Percentiles rank a stretch among this genome's conserved stretches.
Evolutionary conservation across 2,329 filamentous ascomycete genomes (phyloP).

Genomic region (Botryotinia globosa): DNA sequence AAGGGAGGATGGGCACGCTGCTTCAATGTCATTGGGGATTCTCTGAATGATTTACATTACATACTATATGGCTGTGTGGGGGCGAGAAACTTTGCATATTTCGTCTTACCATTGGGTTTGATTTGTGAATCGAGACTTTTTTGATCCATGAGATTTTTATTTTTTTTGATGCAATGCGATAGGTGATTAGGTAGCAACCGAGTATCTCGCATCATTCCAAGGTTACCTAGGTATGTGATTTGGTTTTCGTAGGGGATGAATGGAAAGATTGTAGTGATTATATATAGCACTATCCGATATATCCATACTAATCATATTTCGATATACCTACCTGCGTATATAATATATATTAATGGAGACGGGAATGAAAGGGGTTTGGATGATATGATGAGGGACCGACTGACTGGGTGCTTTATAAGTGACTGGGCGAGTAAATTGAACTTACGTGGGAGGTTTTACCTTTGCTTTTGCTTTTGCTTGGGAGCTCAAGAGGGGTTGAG

Average conservation of each 20-base stretch:
- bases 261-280: neutral
- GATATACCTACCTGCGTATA: too few relatives aligned
- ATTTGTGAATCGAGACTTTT: neutral
- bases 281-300: neutral
- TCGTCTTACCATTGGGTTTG: conserved; percentile 15
- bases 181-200: conserved; percentile 1
- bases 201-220: neutral
- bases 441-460: too few relatives aligned
- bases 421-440: too few relatives aligned
- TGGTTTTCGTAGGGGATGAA: too few relatives aligned
- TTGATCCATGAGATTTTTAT: neutral
- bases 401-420: too few relatives aligned
- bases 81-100: conserved; percentile 1
- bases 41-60: conserved; percentile 18
- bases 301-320: too few relatives aligned
- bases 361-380: too few relatives aligned
- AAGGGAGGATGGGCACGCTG: conserved; percentile 6
- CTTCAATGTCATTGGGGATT: conserved; percentile 13
- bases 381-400: too few relatives aligned
- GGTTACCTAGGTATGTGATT: too few relatives aligned
- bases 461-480: neutral
- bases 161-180: neutral
- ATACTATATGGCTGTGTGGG: neutral
- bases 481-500: too few relatives aligned
- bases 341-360: too few relatives aligned